phyloP scores from a whole-genome alignment of 2,329 filamentous ascomycete species.

The Aspergillus intermedius region DNA sequence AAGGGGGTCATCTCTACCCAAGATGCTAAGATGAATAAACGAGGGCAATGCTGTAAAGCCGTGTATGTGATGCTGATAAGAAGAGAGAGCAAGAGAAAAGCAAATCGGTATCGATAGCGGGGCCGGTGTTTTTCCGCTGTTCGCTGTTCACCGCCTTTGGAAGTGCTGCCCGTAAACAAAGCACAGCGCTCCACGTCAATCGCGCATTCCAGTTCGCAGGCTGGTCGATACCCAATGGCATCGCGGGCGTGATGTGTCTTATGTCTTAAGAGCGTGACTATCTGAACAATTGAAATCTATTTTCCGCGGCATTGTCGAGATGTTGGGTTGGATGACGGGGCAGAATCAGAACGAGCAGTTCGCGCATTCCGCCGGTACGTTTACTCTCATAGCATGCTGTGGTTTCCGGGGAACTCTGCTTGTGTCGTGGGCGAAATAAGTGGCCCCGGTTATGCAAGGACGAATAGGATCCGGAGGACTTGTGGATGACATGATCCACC shows the following conservation, averaged over 20 bases:
- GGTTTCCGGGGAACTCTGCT: not conserved
- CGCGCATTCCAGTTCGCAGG: slow-evolving; percentile 5
- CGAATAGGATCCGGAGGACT: not conserved
- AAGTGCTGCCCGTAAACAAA: slow-evolving; percentile 27
- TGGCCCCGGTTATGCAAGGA: not conserved
- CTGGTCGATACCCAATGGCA: slow-evolving; percentile 11
- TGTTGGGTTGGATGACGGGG: slow-evolving; percentile 31
- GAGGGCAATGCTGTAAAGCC: slow-evolving; percentile 8
- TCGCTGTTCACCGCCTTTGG: slow-evolving; percentile 12
- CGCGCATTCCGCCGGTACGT: slow-evolving; percentile 22
- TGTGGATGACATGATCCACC: not conserved
- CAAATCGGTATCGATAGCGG: slow-evolving; percentile 16
- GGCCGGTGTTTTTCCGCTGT: slow-evolving; percentile 15
- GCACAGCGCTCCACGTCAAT: slow-evolving; percentile 23
- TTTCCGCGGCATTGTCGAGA: slow-evolving; percentile 13
- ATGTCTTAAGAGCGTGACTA: slow-evolving; percentile 8
- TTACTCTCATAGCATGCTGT: not conserved
- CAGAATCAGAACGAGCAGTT: slow-evolving; percentile 23
- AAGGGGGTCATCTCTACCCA: slow-evolving; percentile 19
- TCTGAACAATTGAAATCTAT: not conserved
- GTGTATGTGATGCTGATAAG: not conserved
- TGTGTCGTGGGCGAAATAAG: not conserved
- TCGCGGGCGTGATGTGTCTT: slow-evolving; percentile 12
- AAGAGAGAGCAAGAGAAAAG: slow-evolving; percentile 2
- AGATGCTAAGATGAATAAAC: slow-evolving; percentile 7